Conservation (phyloP, 176 grass and related monocot species). For the Oryza nivara region DNA sequence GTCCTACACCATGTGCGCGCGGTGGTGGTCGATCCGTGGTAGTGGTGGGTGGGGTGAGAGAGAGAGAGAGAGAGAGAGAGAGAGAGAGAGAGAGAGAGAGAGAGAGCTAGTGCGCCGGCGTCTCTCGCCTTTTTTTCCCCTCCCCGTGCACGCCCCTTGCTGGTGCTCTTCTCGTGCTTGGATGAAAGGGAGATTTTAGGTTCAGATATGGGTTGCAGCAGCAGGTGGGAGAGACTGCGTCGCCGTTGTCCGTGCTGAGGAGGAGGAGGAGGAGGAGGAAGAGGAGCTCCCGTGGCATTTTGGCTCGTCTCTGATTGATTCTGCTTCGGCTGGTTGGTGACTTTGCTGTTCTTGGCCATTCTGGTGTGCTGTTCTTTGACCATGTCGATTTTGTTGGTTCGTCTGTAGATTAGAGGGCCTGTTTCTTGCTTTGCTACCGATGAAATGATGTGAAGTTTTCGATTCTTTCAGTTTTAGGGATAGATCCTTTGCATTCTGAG, state of each 20-base stretch:
- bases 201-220: neutral
- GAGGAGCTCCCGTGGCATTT: neutral
- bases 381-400: neutral
- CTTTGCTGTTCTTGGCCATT: neutral
- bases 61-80: too few relatives aligned
- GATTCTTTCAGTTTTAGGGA: neutral
- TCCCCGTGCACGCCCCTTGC: neutral
- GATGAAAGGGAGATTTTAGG: neutral
- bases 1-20: neutral
- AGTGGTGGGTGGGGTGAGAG: neutral
- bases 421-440: neutral
- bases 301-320: neutral
- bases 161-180: neutral
- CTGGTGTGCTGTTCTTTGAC: too few relatives aligned
- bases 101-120: neutral
- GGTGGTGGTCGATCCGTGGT: neutral
- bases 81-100: too few relatives aligned
- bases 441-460: neutral
- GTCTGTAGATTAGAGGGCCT: neutral
- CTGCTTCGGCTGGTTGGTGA: neutral
- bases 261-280: neutral
- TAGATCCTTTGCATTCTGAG: neutral
- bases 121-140: neutral
- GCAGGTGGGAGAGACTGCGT: neutral
- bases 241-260: neutral